A percentile compares a stretch with the other conserved stretches of the same genome.
These are phyloP conservation scores for Gomphus bonarii DNA, from an alignment of 1,284 basidiomycete genomes.

Conservation along the genomic window DNA sequence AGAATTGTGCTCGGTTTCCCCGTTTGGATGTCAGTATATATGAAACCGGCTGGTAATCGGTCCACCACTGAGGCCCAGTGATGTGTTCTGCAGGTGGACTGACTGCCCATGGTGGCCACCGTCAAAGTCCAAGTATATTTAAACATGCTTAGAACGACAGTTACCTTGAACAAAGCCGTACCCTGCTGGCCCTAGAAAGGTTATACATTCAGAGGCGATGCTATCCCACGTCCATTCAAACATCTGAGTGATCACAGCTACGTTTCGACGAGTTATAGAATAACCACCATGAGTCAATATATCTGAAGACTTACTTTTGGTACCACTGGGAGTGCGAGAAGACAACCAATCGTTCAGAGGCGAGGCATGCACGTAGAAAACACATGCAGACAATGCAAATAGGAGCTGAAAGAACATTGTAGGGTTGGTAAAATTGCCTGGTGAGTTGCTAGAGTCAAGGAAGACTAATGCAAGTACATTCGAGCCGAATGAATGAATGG, in stretches of 20 bases:
- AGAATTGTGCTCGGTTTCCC: slow-evolving; percentile 41
- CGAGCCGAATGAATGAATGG: too few species aligned
- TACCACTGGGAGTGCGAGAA: neutral
- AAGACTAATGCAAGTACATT: too few species aligned
- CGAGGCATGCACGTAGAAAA: neutral
- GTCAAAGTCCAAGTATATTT: neutral
- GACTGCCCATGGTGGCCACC: neutral
- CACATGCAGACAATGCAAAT: neutral
- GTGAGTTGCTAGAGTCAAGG: too few species aligned
- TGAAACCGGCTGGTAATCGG: slow-evolving; percentile 59
- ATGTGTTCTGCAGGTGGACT: slow-evolving; percentile 23
- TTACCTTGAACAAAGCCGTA: slow-evolving; percentile 61
- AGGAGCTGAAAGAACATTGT: neutral
- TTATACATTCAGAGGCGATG: slow-evolving; percentile 51
- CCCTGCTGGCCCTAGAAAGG: slow-evolving; percentile 54
- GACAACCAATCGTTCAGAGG: neutral
- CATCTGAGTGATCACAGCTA: slow-evolving; percentile 44
- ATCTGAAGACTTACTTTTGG: neutral
- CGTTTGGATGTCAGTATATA: slow-evolving; percentile 51
- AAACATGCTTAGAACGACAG: slow-evolving; percentile 14
- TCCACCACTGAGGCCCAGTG: slow-evolving; percentile 51
- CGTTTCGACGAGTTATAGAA: neutral
- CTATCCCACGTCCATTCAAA: slow-evolving; percentile 47
- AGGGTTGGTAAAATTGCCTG: too few species aligned
- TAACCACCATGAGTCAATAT: slow-evolving; percentile 21